Evolutionary conservation across 1,284 basidiomycete genomes (phyloP).

Genomic region (Melampsora occidentalis): DNA sequence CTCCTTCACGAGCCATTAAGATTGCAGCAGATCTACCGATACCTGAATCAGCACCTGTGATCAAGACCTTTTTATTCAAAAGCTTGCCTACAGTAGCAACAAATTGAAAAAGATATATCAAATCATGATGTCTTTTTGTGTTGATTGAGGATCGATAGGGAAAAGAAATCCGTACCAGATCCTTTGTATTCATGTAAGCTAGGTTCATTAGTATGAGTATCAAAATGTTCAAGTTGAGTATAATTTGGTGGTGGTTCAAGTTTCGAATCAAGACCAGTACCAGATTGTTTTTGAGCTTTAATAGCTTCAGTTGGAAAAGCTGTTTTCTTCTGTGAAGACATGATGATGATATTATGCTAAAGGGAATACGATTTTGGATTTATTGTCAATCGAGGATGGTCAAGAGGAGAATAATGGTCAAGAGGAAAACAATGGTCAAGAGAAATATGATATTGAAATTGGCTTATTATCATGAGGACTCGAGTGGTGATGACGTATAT

Average conservation of each 20-base stretch:
- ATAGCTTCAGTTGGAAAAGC: constrained; percentile 37
- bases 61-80: constrained; percentile 62
- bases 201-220: constrained; percentile 62
- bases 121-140: constrained; percentile 45
- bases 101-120: constrained; percentile 39
- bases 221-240: constrained; percentile 61
- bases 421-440: too few species aligned
- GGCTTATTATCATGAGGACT: too few species aligned
- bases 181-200: constrained; percentile 60
- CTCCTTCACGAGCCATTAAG: constrained; percentile 65
- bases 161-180: constrained; percentile 46
- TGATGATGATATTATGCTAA: too few species aligned
- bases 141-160: constrained; percentile 44
- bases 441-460: too few species aligned
- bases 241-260: constrained; percentile 59
- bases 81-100: constrained; percentile 57
- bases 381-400: too few species aligned
- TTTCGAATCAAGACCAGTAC: constrained; percentile 25
- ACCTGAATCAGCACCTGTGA: constrained; percentile 63
- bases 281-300: constrained; percentile 28
- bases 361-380: too few species aligned
- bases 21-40: constrained; percentile 64
- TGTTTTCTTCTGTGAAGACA: not conserved
- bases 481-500: too few species aligned
- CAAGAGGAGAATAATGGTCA: too few species aligned